Evolutionary conservation across 441 rosid genomes (phyloP).

Genomic region (Arabidopsis lyrata): DNA sequence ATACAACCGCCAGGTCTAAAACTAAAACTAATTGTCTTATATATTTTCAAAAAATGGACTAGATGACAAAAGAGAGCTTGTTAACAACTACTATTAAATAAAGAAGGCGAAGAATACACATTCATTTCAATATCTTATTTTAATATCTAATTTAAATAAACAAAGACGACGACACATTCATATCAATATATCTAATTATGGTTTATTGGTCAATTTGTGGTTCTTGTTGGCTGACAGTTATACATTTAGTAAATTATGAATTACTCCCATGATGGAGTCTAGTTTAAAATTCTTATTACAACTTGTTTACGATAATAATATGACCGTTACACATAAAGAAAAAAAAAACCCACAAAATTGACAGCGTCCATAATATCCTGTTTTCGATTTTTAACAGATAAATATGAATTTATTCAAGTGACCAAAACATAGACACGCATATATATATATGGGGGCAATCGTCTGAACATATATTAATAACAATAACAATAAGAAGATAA

Average conservation of each 20-base stretch:
- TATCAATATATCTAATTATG: no score
- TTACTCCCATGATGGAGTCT: not conserved
- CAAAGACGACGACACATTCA: no score
- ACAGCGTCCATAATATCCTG: not conserved
- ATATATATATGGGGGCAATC: not conserved
- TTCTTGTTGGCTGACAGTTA: not conserved
- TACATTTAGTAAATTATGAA: constrained; percentile 4
- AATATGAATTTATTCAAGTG: not conserved
- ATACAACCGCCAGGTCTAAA: no score
- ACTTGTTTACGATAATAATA: not conserved
- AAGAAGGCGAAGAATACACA: no score
- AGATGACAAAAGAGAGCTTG: no score
- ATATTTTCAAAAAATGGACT: no score
- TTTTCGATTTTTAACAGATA: not conserved
- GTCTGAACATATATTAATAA: not conserved
- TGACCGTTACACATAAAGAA: not conserved
- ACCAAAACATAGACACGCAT: constrained; percentile 5
- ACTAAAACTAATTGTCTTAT: no score
- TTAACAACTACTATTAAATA: no score
- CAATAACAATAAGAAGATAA: not conserved
- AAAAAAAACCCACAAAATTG: not conserved
- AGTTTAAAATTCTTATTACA: not conserved
- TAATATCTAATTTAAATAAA: no score
- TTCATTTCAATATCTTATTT: no score
- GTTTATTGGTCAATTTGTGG: not conserved